Conservation (phyloP, 768 basidiomycete genomes). For the Tylopilus vinaceipallidus region DNA sequence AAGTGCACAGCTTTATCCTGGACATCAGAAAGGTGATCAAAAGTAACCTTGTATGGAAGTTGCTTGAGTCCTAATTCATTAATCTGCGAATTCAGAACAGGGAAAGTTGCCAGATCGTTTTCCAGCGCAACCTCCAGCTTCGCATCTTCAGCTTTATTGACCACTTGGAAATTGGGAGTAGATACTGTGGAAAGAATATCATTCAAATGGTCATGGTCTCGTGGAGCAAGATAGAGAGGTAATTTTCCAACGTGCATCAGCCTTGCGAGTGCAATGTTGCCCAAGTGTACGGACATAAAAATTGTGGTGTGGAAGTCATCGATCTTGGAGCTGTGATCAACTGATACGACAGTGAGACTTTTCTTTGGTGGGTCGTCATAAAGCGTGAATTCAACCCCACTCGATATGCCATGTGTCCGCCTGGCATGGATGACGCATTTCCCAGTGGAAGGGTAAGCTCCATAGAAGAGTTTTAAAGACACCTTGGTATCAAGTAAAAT, state of each 20-base stretch:
- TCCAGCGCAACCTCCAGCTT: conserved; percentile 2
- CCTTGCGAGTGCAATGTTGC: neutral
- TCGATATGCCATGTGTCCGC: conserved; percentile 22
- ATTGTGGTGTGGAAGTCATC: conserved; percentile 14
- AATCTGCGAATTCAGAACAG: neutral
- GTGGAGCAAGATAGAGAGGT: neutral
- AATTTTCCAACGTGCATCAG: neutral
- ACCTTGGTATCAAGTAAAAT: conserved; percentile 22
- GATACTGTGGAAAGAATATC: neutral
- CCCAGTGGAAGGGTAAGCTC: no score
- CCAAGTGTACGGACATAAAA: neutral
- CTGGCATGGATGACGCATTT: conserved; percentile 13
- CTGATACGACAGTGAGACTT: neutral
- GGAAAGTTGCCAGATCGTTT: neutral
- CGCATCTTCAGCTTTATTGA: neutral
- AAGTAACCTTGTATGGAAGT: neutral
- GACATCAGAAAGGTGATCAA: neutral
- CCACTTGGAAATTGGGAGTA: neutral
- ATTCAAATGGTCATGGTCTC: neutral
- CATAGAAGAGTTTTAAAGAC: neutral
- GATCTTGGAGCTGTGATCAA: neutral
- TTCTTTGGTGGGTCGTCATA: conserved; percentile 1
- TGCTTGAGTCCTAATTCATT: neutral
- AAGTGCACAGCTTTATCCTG: neutral
- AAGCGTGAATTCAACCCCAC: conserved; percentile 18